These are phyloP conservation scores for Dictyostelium firmibasis DNA, from an alignment of 78 protist genomes.

Conservation along the genomic window DNA sequence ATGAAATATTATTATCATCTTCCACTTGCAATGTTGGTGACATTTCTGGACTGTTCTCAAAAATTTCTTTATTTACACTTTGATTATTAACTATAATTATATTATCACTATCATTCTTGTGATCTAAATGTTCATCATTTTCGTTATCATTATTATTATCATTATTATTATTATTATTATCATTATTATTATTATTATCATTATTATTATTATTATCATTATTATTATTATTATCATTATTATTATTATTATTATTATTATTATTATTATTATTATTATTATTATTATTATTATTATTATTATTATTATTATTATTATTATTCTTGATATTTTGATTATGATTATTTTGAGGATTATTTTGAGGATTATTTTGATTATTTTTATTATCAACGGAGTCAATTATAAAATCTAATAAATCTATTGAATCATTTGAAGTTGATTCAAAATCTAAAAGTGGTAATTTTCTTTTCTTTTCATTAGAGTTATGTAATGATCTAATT, in stretches of 20 bases:
- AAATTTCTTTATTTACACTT: neutral
- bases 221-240: neutral
- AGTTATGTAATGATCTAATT: neutral
- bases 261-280: neutral
- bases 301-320: neutral
- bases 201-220: neutral
- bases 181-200: neutral
- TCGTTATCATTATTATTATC: neutral
- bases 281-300: neutral
- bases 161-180: neutral
- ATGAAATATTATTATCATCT: neutral
- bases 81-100: neutral
- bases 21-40: neutral
- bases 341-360: neutral
- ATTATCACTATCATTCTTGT: neutral
- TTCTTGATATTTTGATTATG: neutral
- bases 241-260: neutral
- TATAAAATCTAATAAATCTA: neutral
- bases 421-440: neutral
- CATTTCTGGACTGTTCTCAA: neutral
- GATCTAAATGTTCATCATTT: neutral
- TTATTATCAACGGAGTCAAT: neutral
- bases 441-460: neutral
- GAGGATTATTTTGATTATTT: neutral
- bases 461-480: constrained; percentile 7